Evolutionary conservation across 2,329 filamentous ascomycete genomes (phyloP).

Genomic region (Fusarium sp.): DNA sequence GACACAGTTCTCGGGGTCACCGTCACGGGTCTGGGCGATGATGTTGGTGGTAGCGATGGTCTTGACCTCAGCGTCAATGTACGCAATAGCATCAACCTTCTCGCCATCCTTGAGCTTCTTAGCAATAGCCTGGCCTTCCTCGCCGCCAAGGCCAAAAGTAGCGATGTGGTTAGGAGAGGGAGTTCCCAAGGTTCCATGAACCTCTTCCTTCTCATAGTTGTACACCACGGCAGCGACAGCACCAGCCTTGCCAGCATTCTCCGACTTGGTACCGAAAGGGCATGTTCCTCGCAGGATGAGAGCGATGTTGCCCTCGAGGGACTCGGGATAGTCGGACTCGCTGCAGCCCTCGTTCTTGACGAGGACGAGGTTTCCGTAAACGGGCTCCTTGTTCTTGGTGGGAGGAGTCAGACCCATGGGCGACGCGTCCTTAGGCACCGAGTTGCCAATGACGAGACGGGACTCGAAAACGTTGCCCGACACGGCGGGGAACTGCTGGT

Average conservation of each 20-base stretch:
- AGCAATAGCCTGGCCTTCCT: conserved; percentile 68
- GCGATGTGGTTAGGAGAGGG: conserved; percentile 71
- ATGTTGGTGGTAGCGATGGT: conserved; percentile 69
- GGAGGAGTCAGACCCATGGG: conserved; percentile 77
- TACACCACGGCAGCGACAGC: conserved; percentile 79
- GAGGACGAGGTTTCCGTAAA: conserved; percentile 69
- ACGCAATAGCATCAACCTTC: conserved; percentile 65
- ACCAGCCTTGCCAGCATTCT: conserved; percentile 74
- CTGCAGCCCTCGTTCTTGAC: conserved; percentile 73
- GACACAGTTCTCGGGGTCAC: conserved; percentile 72
- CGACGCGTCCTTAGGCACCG: conserved; percentile 61
- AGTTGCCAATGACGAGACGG: conserved; percentile 66
- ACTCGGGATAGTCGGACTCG: conserved; percentile 70
- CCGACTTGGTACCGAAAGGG: conserved; percentile 77
- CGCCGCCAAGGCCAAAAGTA: conserved; percentile 73
- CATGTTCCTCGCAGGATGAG: conserved; percentile 78
- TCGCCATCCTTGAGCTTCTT: conserved; percentile 64
- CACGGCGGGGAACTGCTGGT: conserved; percentile 73
- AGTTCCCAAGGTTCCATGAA: conserved; percentile 76
- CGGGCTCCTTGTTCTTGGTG: conserved; percentile 68
- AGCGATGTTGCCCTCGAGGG: conserved; percentile 72
- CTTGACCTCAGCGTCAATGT: conserved; percentile 68
- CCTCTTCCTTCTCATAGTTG: conserved; percentile 73
- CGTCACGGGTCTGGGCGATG: conserved; percentile 69
- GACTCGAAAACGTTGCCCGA: conserved; percentile 70